These are phyloP conservation scores for Coemansia sp. DNA, from an alignment of 371 early-diverging fungal genomes.

Conservation along the genomic window DNA sequence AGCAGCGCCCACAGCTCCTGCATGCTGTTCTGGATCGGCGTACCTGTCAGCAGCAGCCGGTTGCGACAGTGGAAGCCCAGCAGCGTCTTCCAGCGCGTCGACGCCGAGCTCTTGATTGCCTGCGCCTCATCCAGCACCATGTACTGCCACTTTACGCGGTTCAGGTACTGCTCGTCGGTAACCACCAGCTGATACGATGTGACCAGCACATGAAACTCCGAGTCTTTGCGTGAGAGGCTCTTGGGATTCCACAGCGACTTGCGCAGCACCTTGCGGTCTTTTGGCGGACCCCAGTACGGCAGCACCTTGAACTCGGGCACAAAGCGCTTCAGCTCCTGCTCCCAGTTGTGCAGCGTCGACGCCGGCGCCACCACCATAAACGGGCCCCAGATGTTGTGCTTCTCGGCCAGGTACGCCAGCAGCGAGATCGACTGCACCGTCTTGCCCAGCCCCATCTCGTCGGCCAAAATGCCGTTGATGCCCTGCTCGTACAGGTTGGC, in stretches of 20 bases:
- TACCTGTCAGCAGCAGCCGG: conserved; percentile 92
- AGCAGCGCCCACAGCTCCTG: conserved; percentile 97
- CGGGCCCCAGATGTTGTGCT: conserved; percentile 93
- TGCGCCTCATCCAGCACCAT: conserved; percentile 99
- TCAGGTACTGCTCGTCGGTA: conserved; percentile 84
- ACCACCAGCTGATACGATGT: conserved; percentile 95
- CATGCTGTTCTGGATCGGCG: conserved; percentile 98
- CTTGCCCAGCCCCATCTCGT: conserved; percentile 96
- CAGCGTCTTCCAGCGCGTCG: conserved; percentile 92
- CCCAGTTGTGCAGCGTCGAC: conserved; percentile 98
- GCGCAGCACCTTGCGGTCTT: conserved; percentile 85
- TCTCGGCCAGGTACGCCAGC: conserved; percentile 85
- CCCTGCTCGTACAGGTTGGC: conserved; percentile 95
- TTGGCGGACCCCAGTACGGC: conserved; percentile 92
- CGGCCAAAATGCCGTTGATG: conserved; percentile 97
- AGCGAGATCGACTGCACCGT: conserved; percentile 96
- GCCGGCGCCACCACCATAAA: conserved; percentile 96
- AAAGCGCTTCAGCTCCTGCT: conserved; percentile 91
- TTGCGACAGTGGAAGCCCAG: conserved; percentile 93
- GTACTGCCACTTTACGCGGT: conserved; percentile 95
- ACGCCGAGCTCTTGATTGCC: conserved; percentile 92
- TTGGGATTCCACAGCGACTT: conserved; percentile 78
- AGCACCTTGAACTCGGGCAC: conserved; percentile 85
- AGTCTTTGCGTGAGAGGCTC: conserved; percentile 73
- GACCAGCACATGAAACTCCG: conserved; percentile 90